A percentile compares a stretch with the other conserved stretches of the same genome.
These are phyloP conservation scores for Rhododendron simsii DNA, from an alignment of 148 eudicot genomes.

Conservation along the genomic window DNA sequence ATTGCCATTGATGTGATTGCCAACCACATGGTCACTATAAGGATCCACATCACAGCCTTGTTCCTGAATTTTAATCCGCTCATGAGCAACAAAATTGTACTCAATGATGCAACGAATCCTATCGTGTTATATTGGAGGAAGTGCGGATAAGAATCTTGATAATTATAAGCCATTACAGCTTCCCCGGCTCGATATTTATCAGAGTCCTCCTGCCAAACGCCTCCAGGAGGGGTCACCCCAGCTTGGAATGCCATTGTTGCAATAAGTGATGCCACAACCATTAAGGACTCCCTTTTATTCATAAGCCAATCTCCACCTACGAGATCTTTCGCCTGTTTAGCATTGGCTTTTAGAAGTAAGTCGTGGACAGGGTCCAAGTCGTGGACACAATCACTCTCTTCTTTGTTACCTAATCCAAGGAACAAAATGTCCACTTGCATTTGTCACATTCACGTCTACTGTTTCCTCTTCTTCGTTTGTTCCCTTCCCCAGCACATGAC, in stretches of 20 bases:
- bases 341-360: not conserved
- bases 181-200: constrained; percentile 11
- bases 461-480: not conserved
- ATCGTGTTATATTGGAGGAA: too few species aligned
- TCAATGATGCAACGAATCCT: too few species aligned
- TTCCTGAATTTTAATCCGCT: too few species aligned
- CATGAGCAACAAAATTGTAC: too few species aligned
- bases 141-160: too few species aligned
- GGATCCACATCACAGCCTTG: too few species aligned
- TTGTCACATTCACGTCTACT: constrained; percentile 3
- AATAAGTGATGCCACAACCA: constrained; percentile 34
- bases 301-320: constrained; percentile 9
- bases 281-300: constrained; percentile 9
- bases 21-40: too few species aligned
- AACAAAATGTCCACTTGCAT: not conserved
- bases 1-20: too few species aligned
- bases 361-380: too few species aligned
- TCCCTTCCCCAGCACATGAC: not conserved
- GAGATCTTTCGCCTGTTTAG: too few species aligned
- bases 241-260: constrained; percentile 37
- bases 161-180: too few species aligned
- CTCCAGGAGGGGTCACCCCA: constrained; percentile 33
- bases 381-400: not conserved
- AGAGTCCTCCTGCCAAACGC: constrained; percentile 31
- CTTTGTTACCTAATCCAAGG: not conserved